Evolutionary conservation across 2,329 filamentous ascomycete species (phyloP), one percentile per base, ranked within the genome.

Genomic region (Phyllosticta ampelicida): DNA sequence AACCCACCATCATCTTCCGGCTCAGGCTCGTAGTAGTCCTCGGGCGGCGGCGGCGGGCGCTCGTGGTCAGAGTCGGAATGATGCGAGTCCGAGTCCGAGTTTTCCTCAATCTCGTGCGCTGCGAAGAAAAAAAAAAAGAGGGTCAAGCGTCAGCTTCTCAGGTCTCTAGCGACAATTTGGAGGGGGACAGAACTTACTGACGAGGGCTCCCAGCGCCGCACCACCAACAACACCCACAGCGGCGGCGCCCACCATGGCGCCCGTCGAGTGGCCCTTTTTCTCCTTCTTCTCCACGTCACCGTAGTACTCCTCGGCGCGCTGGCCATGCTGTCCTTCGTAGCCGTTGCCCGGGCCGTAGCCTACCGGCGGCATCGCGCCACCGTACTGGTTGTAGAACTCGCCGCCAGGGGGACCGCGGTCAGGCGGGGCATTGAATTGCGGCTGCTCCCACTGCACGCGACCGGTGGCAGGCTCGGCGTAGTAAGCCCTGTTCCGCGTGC

Each of bases 361-460:
- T 3, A 13, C 51, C 48, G 57, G 57, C 19, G 57, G 57, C 20
- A 53, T 53, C 20, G 57, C 57, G 53, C 52, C 36, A 30, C 57
- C 57, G 51, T 59, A 59, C 53, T 59, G 48, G 48, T 59, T 52
- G 57, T 59, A 59, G 30, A 59, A 59, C 23, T 59, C 56, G 48
- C 55, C 53, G 13, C 62, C 53, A 11, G 61, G 59, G 23, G 60
- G 28, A 5, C 48, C 57, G n/a, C 51, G 51, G 13, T 51, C 30
- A 36, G 67, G 68, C 53, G 70, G 71, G 1, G 66, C 65, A 5
- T 67, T 68, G 58, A 59, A 36, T 65, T 62, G 71, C 2, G 84
- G 83, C 16, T 77, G 75, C 61, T 86, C 82, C 84, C 84, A 87
- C 69, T 86, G 83, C 0, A 81, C 79, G 60, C 77, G 78, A 19